These are phyloP conservation scores for Lactarius pseudohatsudake DNA, from an alignment of 768 basidiomycete species.

Conservation along the genomic window DNA sequence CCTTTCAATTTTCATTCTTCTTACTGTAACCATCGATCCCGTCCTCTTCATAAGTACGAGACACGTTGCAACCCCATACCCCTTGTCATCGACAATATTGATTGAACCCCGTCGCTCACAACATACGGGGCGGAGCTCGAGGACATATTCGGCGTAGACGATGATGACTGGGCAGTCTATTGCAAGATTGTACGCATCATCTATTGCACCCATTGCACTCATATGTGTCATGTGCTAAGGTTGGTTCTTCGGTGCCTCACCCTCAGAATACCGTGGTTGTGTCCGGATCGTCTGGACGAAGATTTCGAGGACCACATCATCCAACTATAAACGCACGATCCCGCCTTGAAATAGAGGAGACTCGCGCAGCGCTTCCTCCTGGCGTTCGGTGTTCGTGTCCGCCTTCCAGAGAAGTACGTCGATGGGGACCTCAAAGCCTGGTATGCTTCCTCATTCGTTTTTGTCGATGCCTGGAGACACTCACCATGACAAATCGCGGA, in stretches of 20 bases:
- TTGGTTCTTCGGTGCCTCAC: not conserved
- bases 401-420: conserved; percentile 81
- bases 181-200: conserved; percentile 78
- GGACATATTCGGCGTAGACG: conserved; percentile 91
- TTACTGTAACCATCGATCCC: no score
- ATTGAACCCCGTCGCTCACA: not conserved
- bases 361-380: conserved; percentile 75
- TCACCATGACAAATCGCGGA: conserved; percentile 74
- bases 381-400: conserved; percentile 79
- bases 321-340: conserved; percentile 67
- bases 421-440: conserved; percentile 64
- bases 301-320: conserved; percentile 66
- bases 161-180: conserved; percentile 97
- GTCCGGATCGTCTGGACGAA: conserved; percentile 72
- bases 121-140: conserved; percentile 45
- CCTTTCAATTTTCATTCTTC: no score
- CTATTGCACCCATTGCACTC: no score
- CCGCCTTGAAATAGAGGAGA: conserved; percentile 73
- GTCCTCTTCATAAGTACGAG: no score
- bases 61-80: no score
- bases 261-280: conserved; percentile 61
- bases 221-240: conserved; percentile 1
- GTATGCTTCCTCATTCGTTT: conserved; percentile 33
- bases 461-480: conserved; percentile 35
- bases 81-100: not conserved